Percentiles rank a stretch among this genome's conserved stretches.
phyloP scores from a whole-genome alignment of 2,329 filamentous ascomycete genomes.

The Ustulina deusta region DNA sequence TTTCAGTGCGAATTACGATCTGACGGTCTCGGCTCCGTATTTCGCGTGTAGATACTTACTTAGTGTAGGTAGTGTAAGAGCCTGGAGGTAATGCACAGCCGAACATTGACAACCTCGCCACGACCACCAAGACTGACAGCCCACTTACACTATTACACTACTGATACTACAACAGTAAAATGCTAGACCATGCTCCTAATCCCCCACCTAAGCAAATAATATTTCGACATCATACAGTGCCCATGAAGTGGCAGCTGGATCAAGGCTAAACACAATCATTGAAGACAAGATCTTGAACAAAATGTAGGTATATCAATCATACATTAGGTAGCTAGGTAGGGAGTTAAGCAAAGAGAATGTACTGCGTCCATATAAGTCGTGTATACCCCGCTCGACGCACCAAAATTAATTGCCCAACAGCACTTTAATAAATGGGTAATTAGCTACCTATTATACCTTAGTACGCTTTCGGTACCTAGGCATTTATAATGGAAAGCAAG shows the following conservation, averaged over 20 bases:
- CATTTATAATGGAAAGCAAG: constrained; percentile 28
- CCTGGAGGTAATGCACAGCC: no score
- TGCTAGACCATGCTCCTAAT: not conserved
- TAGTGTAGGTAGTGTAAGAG: no score
- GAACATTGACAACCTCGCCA: not conserved
- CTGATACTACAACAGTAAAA: not conserved
- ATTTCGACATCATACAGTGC: not conserved
- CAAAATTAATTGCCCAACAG: not conserved
- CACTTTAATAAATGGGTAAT: constrained; percentile 1
- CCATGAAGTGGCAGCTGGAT: not conserved
- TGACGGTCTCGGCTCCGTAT: constrained; percentile 8
- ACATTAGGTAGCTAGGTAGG: no score
- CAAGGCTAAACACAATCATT: not conserved
- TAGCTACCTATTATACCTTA: no score
- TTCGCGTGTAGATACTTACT: not conserved
- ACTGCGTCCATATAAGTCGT: no score
- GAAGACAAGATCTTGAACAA: not conserved
- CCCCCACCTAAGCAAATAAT: not conserved
- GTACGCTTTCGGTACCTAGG: no score
- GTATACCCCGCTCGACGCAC: constrained; percentile 9
- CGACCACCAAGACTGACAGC: not conserved
- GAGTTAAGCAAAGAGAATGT: no score
- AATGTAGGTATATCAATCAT: not conserved
- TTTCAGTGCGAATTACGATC: not conserved
- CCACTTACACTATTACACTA: not conserved